Conservation (phyloP, 495 filamentous ascomycete genomes). For the Penicillium crystallinum region DNA sequence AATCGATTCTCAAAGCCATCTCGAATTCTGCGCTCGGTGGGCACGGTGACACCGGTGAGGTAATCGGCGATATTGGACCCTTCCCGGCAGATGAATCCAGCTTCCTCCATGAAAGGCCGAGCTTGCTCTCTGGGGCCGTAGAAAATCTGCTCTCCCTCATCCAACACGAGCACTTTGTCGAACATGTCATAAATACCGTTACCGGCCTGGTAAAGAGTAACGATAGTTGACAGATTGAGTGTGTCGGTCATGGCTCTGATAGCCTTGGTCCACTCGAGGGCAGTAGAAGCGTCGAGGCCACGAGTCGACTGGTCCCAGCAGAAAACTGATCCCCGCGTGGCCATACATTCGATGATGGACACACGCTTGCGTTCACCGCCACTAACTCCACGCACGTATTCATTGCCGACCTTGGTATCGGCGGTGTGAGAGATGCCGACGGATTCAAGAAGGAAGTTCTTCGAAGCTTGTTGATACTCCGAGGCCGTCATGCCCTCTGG, state of each 20-base stretch:
- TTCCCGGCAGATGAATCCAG: constrained; percentile 60
- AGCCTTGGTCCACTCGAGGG: constrained; percentile 50
- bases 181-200: constrained; percentile 59
- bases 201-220: constrained; percentile 58
- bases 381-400: constrained; percentile 74
- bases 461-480: constrained; percentile 45
- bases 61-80: constrained; percentile 67
- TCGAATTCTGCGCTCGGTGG: constrained; percentile 55
- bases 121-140: constrained; percentile 56
- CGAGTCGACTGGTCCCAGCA: constrained; percentile 60
- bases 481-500: constrained; percentile 35
- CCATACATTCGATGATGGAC: constrained; percentile 61
- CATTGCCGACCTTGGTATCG: constrained; percentile 77
- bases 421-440: constrained; percentile 73
- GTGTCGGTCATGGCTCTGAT: constrained; percentile 45
- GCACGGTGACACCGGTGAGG: constrained; percentile 67
- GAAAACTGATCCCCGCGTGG: constrained; percentile 54
- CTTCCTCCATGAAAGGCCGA: constrained; percentile 58
- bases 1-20: constrained; percentile 47
- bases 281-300: constrained; percentile 57
- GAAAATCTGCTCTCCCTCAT: constrained; percentile 59
- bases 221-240: constrained; percentile 41
- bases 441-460: constrained; percentile 66
- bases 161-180: constrained; percentile 65
- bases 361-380: constrained; percentile 78